Conservation (phyloP, 805 yeast species). For the Gaillardinia entomophila region DNA sequence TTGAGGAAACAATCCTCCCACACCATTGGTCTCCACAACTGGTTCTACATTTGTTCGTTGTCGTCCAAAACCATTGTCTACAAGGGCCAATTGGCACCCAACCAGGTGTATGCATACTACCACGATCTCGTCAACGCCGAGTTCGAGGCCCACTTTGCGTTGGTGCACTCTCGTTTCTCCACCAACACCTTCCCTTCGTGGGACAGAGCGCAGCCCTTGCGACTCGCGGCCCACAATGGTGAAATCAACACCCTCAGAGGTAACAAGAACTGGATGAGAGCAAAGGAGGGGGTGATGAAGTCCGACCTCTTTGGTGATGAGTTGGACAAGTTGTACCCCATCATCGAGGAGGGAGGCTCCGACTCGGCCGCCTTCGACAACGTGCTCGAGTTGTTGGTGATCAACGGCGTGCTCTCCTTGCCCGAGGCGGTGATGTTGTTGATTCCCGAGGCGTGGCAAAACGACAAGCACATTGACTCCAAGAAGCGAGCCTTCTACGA, state of each 20-base stretch:
- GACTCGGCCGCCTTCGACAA: constrained; percentile 98
- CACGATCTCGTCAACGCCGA: constrained; percentile 88
- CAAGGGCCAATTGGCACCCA: constrained; percentile 96
- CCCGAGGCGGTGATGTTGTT: constrained; percentile 97
- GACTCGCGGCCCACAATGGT: constrained; percentile 98
- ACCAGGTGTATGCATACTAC: constrained; percentile 92
- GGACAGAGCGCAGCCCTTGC: constrained; percentile 98
- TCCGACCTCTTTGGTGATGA: constrained; percentile 86
- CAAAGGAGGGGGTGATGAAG: constrained; percentile 95
- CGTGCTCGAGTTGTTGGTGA: constrained; percentile 84
- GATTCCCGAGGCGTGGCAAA: constrained; percentile 98
- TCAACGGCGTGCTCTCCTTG: constrained; percentile 84
- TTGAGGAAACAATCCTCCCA: constrained; percentile 87
- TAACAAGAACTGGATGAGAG: constrained; percentile 98
- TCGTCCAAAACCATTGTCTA: constrained; percentile 87
- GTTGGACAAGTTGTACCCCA: constrained; percentile 84
- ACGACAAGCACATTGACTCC: constrained; percentile 80
- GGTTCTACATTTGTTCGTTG: constrained; percentile 95
- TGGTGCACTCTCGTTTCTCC: constrained; percentile 95
- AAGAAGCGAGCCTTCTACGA: constrained; percentile 92
- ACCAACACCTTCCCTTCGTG: constrained; percentile 99
- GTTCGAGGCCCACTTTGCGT: constrained; percentile 90
- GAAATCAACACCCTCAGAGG: constrained; percentile 97
- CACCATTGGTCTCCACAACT: constrained; percentile 88
- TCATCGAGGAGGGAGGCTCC: constrained; percentile 97